phyloP scores from a whole-genome alignment of 345 rosid species.

The Syzygium aqueum region DNA sequence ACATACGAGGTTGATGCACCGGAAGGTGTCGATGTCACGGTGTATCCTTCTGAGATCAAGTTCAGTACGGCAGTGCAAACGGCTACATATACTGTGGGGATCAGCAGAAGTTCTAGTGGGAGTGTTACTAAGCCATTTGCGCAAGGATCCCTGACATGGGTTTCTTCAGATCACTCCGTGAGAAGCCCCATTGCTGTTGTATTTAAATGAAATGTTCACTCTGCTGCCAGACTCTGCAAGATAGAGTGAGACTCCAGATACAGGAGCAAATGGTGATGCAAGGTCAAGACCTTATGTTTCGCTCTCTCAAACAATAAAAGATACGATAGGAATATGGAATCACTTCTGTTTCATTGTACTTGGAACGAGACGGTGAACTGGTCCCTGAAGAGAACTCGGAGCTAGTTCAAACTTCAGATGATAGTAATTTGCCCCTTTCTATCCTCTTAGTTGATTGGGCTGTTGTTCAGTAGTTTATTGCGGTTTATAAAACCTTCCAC shows the following conservation, averaged over 20 bases:
- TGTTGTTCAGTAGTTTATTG: background rate
- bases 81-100: slow-evolving; percentile 8
- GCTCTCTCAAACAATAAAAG: background rate
- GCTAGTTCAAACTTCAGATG: background rate
- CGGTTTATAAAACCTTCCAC: background rate
- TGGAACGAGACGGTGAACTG: background rate
- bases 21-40: slow-evolving; percentile 3
- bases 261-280: background rate
- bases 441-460: background rate
- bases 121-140: background rate
- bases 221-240: background rate
- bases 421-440: background rate
- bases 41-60: slow-evolving; percentile 1
- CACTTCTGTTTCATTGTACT: background rate
- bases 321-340: background rate
- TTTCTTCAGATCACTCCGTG: background rate
- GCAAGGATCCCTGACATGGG: slow-evolving; percentile 11
- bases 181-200: slow-evolving; percentile 11
- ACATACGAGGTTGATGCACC: background rate
- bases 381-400: background rate
- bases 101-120: background rate
- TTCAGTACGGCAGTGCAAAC: background rate
- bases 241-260: background rate
- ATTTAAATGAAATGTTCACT: background rate
- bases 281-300: background rate